phyloP scores from a whole-genome alignment of 176 grass and related monocot genomes.

The Bolboschoenus planiculmis region DNA sequence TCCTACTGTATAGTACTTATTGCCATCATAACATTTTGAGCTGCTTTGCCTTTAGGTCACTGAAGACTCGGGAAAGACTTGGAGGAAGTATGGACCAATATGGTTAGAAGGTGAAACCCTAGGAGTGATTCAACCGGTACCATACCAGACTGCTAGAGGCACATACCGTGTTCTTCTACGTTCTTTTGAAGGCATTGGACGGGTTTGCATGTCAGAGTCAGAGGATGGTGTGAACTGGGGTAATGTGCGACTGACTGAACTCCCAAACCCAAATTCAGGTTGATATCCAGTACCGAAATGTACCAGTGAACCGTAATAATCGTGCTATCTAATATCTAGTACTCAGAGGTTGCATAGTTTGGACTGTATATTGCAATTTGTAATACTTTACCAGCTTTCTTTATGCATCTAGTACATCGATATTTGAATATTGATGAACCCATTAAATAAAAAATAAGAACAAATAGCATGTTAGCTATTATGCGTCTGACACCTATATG shows the following conservation, averaged over 20 bases:
- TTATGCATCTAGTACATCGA: background rate
- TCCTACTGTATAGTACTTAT: background rate
- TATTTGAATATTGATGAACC: background rate
- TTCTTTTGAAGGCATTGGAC: constrained; percentile 57
- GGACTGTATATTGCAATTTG: background rate
- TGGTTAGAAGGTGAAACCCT: constrained; percentile 64
- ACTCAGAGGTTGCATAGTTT: background rate
- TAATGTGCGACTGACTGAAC: constrained; percentile 41
- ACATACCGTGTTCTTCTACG: constrained; percentile 64
- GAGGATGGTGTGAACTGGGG: constrained; percentile 70
- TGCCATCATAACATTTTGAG: background rate
- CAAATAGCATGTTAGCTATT: background rate
- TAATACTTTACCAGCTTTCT: background rate
- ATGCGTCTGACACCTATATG: background rate
- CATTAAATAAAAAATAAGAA: too few species aligned
- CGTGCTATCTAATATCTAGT: background rate
- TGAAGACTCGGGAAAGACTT: constrained; percentile 52
- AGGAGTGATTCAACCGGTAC: constrained; percentile 92
- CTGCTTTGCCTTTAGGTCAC: constrained; percentile 54
- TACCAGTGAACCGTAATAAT: background rate
- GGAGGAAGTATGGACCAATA: constrained; percentile 86
- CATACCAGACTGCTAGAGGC: constrained; percentile 55
- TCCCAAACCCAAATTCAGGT: constrained; percentile 96
- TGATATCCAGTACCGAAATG: background rate
- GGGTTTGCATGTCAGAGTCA: constrained; percentile 64